These are phyloP conservation scores for Sonneratia alba DNA, from an alignment of 345 rosid genomes.

Conservation along the genomic window DNA sequence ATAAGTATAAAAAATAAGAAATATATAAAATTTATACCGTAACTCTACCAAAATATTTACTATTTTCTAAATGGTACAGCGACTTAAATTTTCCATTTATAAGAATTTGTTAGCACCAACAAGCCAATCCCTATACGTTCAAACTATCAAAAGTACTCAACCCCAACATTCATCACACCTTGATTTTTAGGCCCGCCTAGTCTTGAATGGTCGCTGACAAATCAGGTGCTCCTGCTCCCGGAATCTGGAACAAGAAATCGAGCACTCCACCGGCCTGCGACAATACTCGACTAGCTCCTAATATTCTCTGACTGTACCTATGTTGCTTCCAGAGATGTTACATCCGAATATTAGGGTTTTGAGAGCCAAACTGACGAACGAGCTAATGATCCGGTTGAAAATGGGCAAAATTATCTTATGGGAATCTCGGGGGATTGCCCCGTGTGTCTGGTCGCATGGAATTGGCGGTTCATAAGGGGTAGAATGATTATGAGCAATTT, in stretches of 20 bases:
- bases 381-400: not conserved
- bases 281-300: not conserved
- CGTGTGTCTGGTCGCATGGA: not conserved
- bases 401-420: not conserved
- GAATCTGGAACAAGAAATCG: not conserved
- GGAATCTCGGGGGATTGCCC: not conserved
- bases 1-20: too few species aligned
- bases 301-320: too few species aligned
- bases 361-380: not conserved
- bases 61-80: constrained; percentile 11
- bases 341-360: too few species aligned
- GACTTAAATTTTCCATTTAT: not conserved
- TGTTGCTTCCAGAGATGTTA: too few species aligned
- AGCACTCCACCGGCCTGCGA: not conserved
- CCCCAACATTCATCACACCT: not conserved
- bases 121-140: too few species aligned
- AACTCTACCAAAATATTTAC: too few species aligned
- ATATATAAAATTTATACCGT: too few species aligned
- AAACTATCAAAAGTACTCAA: not conserved
- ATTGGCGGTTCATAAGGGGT: not conserved
- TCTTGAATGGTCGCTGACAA: not conserved
- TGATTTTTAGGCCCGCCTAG: not conserved
- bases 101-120: too few species aligned
- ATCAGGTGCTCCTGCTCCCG: not conserved
- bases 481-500: not conserved